A percentile compares a stretch with the other conserved stretches of the same genome.
Evolutionary conservation across 2,329 filamentous ascomycete species (phyloP).

Genomic region (Calonectria pauciramosa): DNA sequence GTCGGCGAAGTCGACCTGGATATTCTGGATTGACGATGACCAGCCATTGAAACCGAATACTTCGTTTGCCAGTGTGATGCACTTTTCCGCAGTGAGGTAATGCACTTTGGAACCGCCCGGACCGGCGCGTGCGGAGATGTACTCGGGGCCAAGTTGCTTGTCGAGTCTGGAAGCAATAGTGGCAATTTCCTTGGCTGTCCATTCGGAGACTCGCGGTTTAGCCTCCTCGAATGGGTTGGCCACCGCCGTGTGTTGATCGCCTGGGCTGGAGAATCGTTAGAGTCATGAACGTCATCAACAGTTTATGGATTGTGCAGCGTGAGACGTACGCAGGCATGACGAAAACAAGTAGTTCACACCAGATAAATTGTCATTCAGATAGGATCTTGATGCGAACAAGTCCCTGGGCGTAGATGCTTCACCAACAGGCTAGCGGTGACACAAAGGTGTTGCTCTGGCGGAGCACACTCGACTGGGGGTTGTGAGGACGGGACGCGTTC

Average conservation of each 20-base stretch:
- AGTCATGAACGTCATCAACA: slow-evolving; percentile 2
- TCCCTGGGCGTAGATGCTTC: neutral
- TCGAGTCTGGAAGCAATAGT: slow-evolving; percentile 89
- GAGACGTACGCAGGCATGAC: slow-evolving; percentile 59
- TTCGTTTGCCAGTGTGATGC: slow-evolving; percentile 94
- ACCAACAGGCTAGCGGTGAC: neutral
- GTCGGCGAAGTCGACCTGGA: slow-evolving; percentile 96
- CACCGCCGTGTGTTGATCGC: slow-evolving; percentile 72
- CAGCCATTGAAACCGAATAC: slow-evolving; percentile 98
- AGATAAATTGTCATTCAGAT: slow-evolving; percentile 44
- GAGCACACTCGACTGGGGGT: neutral
- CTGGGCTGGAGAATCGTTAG: slow-evolving; percentile 65
- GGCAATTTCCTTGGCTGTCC: slow-evolving; percentile 91
- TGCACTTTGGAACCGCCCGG: slow-evolving; percentile 89
- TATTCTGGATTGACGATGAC: slow-evolving; percentile 95
- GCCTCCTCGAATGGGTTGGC: slow-evolving; percentile 87
- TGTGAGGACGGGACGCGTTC: slow-evolving; percentile 39
- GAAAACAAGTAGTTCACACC: slow-evolving; percentile 24
- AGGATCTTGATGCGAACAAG: neutral
- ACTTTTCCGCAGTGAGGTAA: slow-evolving; percentile 96
- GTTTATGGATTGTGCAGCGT: neutral
- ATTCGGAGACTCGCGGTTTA: slow-evolving; percentile 78
- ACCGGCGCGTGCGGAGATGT: slow-evolving; percentile 88
- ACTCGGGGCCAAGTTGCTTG: slow-evolving; percentile 95
- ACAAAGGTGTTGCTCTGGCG: neutral